Base-by-base conservation (phyloP, 148 eudicot genomes). In the Chenopodium quinoa region DNA sequence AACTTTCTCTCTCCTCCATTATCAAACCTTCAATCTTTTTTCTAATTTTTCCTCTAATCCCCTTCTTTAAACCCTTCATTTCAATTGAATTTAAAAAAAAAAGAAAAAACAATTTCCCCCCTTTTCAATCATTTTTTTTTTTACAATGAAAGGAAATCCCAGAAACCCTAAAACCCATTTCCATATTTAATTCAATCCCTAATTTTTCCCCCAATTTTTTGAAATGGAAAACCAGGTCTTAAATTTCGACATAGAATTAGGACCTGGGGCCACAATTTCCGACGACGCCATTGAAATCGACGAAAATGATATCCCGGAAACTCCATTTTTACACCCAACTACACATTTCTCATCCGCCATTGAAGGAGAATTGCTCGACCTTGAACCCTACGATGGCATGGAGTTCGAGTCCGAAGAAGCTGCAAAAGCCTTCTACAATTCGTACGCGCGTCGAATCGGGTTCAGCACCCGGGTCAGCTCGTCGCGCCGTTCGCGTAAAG, bases 371-470 rank as follows among this genome's bases (percentile, higher is more conserved):
- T 87, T 79, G 32, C 52, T 80, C 12, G 89, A 87, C 31, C 81
- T 89, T 4, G 90, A 88, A 54, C 92, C 92, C 0, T 85, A 81
- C 52, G 89, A 90, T 73, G 92, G 90, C 0, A 88, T 90, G 92
- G 89, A 88, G 7, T 90, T 90, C 34, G 92, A 90, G 31, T 86
- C 92, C 0, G 92, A 90, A 80, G 92, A 90, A 80, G 85, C 92
- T 0, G 92, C 92, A 1, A 90, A 90, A 82, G 75, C 92, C 1
- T 90, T 90, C 83, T 90, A 90, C 87, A 90, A 90, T 27, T 88
- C 89, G 0, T 90, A 90, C 71, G 92, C 92, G 10, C 86, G 92
- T 6, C 83, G 92, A 29, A 74, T 90, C 29, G 92, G 92, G 52
- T 90, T 90, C 73, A 84, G 89, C 82, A 90, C 92, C 32, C 86